Conservation (phyloP, 2,329 filamentous ascomycete genomes). For the Trichoderma guizhouense region DNA sequence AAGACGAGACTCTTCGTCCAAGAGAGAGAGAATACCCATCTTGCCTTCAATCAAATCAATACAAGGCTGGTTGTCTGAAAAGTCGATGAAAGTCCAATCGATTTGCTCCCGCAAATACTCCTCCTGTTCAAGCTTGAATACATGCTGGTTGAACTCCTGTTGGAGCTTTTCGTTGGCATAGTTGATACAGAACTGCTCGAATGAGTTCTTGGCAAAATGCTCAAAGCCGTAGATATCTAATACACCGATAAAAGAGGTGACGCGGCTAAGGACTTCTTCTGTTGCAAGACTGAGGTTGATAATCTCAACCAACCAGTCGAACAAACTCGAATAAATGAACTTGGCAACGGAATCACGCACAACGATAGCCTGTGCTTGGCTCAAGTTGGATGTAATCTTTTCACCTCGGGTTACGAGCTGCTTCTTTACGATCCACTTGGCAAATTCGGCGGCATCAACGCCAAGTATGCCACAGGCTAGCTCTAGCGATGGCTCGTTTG, state of each 20-base stretch:
- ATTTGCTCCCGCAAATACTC: slow-evolving; percentile 96
- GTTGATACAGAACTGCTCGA: slow-evolving; percentile 99
- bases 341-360: slow-evolving; percentile 97
- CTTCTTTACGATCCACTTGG: slow-evolving; percentile 99
- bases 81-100: slow-evolving; percentile 99
- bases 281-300: slow-evolving; percentile 91
- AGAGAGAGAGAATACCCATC: slow-evolving; percentile 82
- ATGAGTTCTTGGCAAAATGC: slow-evolving; percentile 99
- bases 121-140: slow-evolving; percentile 98
- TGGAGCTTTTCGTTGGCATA: slow-evolving; percentile 99
- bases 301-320: slow-evolving; percentile 98
- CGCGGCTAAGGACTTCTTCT: slow-evolving; percentile 77
- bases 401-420: slow-evolving; percentile 94
- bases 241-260: slow-evolving; percentile 91
- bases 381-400: slow-evolving; percentile 95
- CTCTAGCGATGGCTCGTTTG: slow-evolving; percentile 76
- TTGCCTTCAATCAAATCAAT: slow-evolving; percentile 98
- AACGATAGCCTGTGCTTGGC: slow-evolving; percentile 87
- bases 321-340: slow-evolving; percentile 96
- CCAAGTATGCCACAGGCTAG: slow-evolving; percentile 82
- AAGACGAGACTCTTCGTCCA: slow-evolving; percentile 93
- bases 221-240: slow-evolving; percentile 99
- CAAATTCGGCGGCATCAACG: slow-evolving; percentile 80
- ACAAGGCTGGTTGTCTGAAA: slow-evolving; percentile 98
- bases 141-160: slow-evolving; percentile 98